Evolutionary conservation across 306 rosid species (phyloP).

Genomic region (apple (Malus domestica)): ASM211411v1 NC_041791.1:23683501-23684000

Average conservation of each 20-base stretch:
- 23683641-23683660: background rate
- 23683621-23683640: slow-evolving; percentile 44
- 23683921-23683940: slow-evolving; percentile 45
- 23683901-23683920: slow-evolving; percentile 8
- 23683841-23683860: slow-evolving; percentile 13
- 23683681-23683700: background rate
- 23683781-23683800: slow-evolving; percentile 41
- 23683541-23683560: background rate
- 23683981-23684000: slow-evolving; percentile 43
- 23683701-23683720: background rate
- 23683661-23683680: slow-evolving; percentile 9
- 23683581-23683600: slow-evolving; percentile 28
- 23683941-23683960: slow-evolving; percentile 42
- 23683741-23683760: background rate
- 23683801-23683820: slow-evolving; percentile 14
- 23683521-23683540: background rate
- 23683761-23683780: slow-evolving; percentile 48
- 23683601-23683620: slow-evolving; percentile 10
- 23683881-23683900: slow-evolving; percentile 15
- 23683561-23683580: slow-evolving; percentile 19
- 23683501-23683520: background rate
- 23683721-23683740: background rate
- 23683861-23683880: slow-evolving; percentile 42
- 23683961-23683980: slow-evolving; percentile 36
- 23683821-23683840: slow-evolving; percentile 13